These are phyloP conservation scores for Prototheca cutis DNA, from an alignment of 163 green algal species.

Conservation along the genomic window DNA sequence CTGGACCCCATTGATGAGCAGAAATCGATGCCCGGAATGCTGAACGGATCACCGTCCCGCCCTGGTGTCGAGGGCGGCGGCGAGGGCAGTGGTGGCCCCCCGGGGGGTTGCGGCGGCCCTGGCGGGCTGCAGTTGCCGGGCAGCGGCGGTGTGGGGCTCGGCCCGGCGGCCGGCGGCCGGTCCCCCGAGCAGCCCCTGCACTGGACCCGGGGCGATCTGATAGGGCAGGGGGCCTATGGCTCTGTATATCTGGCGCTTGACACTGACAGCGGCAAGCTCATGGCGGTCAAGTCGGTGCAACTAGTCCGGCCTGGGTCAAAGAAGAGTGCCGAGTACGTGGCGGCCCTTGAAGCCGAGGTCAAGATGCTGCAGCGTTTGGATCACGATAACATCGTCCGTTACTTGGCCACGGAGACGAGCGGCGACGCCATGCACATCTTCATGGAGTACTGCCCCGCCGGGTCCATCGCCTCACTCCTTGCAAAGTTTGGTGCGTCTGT, in stretches of 20 bases:
- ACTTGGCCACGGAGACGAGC: conserved; percentile 69
- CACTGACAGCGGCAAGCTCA: conserved; percentile 79
- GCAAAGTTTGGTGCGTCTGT: conserved; percentile 50
- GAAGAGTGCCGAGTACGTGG: conserved; percentile 54
- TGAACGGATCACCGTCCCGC: background rate
- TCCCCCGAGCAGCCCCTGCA: conserved; percentile 17
- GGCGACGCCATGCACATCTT: conserved; percentile 86
- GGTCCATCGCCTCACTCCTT: conserved; percentile 82
- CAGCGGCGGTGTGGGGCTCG: no score
- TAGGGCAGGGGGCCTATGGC: conserved; percentile 84
- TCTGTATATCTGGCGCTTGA: conserved; percentile 81
- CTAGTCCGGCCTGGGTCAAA: conserved; percentile 8
- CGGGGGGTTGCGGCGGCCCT: no score
- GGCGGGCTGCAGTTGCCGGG: no score
- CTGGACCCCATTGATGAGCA: conserved; percentile 27
- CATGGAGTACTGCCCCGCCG: conserved; percentile 90
- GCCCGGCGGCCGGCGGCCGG: background rate
- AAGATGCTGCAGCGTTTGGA: conserved; percentile 58
- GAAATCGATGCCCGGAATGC: conserved; percentile 8
- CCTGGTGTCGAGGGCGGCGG: background rate
- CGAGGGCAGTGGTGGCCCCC: background rate
- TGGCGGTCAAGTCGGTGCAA: conserved; percentile 88
- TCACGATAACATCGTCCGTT: conserved; percentile 86
- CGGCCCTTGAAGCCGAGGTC: conserved; percentile 74
- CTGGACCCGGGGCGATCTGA: conserved; percentile 80